Percentiles rank a stretch among this genome's conserved stretches.
These are phyloP conservation scores for Salix viminalis DNA, from an alignment of 345 rosid genomes.

Conservation along the genomic window DNA sequence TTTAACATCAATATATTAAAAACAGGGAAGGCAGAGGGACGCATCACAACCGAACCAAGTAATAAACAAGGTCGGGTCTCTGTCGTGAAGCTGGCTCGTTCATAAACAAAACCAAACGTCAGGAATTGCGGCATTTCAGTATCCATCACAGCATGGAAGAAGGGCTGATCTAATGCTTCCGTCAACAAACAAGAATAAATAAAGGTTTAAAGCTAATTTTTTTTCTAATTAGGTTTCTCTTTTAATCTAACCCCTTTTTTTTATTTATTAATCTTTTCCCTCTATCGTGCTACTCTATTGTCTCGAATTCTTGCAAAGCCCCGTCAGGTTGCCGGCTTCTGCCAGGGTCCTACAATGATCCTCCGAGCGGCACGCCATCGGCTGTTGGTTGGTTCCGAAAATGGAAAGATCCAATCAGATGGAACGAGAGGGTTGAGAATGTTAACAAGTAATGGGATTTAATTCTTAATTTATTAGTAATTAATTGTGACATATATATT, in stretches of 20 bases:
- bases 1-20: too few species aligned
- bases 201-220: background rate
- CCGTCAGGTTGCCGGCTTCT: conserved; percentile 12
- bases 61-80: background rate
- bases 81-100: background rate
- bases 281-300: background rate
- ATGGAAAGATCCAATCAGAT: background rate
- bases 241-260: background rate
- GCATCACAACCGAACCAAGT: background rate
- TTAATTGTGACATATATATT: background rate
- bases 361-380: background rate
- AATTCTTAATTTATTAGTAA: too few species aligned
- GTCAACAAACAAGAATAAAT: conserved; percentile 3
- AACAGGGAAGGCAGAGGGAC: background rate
- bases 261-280: too few species aligned
- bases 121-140: conserved; percentile 19
- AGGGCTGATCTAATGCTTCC: conserved; percentile 7
- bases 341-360: background rate
- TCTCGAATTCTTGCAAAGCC: background rate
- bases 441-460: background rate
- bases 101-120: background rate
- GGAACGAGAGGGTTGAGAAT: background rate
- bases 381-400: conserved; percentile 6
- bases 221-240: background rate
- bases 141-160: background rate